Percentiles rank a stretch among this genome's conserved stretches.
Conservation (phyloP, 169 alveolate species). For the Plasmodium gaboni region DNA sequence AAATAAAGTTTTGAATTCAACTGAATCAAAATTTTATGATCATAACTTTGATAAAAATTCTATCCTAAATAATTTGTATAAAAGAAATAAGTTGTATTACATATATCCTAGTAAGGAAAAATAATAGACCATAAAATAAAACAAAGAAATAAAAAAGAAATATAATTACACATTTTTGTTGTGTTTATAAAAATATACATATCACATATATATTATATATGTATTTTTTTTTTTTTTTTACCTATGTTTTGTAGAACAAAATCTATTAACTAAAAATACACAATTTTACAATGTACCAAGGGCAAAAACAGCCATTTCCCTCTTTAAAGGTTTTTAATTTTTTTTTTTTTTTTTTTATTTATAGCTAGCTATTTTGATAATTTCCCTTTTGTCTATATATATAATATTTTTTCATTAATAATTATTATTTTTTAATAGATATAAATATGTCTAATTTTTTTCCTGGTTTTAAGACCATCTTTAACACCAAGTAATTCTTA, state of each 20-base stretch:
- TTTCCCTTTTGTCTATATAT: background rate
- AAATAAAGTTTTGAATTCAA: background rate
- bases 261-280: constrained; percentile 19
- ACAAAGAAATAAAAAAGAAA: too few species aligned
- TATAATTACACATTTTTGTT: background rate
- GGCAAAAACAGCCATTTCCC: constrained; percentile 20
- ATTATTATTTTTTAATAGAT: constrained; percentile 13
- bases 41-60: constrained; percentile 9
- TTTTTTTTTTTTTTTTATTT: background rate
- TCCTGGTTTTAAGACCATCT: constrained; percentile 69
- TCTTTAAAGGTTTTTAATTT: constrained; percentile 46
- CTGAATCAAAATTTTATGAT: background rate
- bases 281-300: constrained; percentile 20
- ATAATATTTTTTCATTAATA: too few species aligned
- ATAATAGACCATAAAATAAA: background rate
- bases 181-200: background rate
- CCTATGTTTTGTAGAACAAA: constrained; percentile 3
- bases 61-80: background rate
- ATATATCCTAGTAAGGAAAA: constrained; percentile 32
- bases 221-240: background rate
- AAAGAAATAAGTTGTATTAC: constrained; percentile 24
- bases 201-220: background rate
- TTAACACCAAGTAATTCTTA: constrained; percentile 35
- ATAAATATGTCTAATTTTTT: constrained; percentile 21
- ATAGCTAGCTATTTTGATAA: background rate